Conservation (phyloP, 495 filamentous ascomycete species). For the Cercophora sp. region DNA sequence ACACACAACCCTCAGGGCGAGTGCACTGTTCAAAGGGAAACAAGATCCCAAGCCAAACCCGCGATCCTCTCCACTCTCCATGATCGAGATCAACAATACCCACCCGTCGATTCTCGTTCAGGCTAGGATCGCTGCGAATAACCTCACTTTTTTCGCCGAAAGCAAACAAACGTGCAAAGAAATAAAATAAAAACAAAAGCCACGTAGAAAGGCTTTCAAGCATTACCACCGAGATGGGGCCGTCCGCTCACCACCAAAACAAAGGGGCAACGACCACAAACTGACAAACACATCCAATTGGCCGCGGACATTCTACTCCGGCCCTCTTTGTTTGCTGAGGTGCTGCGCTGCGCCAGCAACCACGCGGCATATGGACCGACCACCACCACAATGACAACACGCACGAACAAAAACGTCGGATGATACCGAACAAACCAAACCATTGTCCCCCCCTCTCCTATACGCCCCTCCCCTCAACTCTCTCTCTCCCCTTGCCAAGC, state of each 20-base stretch:
- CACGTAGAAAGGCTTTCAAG: too few relatives aligned
- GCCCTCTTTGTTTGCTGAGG: background rate
- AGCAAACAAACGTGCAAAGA: background rate
- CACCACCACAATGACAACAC: too few relatives aligned
- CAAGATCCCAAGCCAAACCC: background rate
- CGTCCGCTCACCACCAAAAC: too few relatives aligned
- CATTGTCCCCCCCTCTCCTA: background rate
- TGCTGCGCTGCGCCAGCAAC: too few relatives aligned
- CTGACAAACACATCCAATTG: background rate
- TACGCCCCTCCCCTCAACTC: too few relatives aligned
- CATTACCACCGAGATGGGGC: too few relatives aligned
- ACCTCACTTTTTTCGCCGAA: background rate
- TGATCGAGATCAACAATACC: background rate
- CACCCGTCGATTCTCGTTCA: background rate
- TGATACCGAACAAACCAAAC: background rate
- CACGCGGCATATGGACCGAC: too few relatives aligned
- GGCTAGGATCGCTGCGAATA: background rate
- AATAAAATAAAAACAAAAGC: too few relatives aligned
- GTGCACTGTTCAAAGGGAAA: too few relatives aligned
- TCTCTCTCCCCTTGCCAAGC: too few relatives aligned
- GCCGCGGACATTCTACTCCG: conserved; percentile 1
- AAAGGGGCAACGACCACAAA: too few relatives aligned
- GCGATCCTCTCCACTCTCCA: background rate
- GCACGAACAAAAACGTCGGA: background rate
- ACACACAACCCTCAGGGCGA: background rate